Percentiles rank a stretch among this genome's conserved stretches.
These are phyloP conservation scores for Suhomyces kilbournensis DNA, from an alignment of 805 yeast species.

Conservation along the genomic window DNA sequence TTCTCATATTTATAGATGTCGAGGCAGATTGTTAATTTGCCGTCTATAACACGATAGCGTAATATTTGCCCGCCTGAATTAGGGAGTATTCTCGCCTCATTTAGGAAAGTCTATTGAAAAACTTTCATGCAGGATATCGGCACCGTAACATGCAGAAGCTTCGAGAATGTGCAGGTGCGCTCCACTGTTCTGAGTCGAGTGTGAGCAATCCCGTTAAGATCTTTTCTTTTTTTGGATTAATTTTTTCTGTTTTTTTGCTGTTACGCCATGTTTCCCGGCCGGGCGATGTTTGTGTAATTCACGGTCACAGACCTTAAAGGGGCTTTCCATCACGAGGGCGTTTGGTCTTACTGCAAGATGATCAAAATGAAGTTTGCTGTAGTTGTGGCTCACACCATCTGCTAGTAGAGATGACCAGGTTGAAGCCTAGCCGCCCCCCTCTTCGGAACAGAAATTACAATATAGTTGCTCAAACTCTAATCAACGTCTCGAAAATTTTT, in stretches of 20 bases:
- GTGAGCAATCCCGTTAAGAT: not conserved
- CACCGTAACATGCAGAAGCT: not conserved
- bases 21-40: not conserved
- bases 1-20: constrained; percentile 11
- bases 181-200: not conserved
- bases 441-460: not conserved
- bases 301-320: not conserved
- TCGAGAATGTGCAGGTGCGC: not conserved
- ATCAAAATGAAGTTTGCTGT: not conserved
- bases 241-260: not conserved
- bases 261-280: not conserved
- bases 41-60: constrained; percentile 3
- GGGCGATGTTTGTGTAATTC: not conserved
- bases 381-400: not conserved
- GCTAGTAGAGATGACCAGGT: not conserved
- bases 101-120: constrained; percentile 5
- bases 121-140: not conserved
- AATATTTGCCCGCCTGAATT: constrained; percentile 4
- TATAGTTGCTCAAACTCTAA: not conserved
- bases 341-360: not conserved
- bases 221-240: not conserved
- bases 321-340: not conserved
- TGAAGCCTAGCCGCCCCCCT: not conserved
- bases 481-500: not conserved
- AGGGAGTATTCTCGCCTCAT: constrained; percentile 4